phyloP scores from a whole-genome alignment of 306 rosid species.

The Senna siamea region DNA sequence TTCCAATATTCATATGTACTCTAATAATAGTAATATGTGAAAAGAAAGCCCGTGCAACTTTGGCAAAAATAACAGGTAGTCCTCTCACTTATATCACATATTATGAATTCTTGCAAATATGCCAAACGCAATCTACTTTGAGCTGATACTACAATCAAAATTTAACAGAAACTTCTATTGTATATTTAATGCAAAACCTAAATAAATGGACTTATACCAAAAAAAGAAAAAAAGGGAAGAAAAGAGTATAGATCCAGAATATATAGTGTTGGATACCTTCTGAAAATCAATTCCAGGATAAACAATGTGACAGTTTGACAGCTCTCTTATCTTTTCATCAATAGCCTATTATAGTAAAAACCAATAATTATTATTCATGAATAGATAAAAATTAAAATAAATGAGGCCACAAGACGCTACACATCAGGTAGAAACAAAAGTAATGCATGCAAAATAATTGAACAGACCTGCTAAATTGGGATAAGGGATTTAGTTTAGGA shows the following conservation, averaged over 20 bases:
- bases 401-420: constrained; percentile 11
- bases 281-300: constrained; percentile 80
- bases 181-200: background rate
- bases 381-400: background rate
- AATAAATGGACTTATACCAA: background rate
- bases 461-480: background rate
- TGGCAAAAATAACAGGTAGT: constrained; percentile 21
- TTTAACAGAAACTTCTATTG: constrained; percentile 19
- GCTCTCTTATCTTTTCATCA: constrained; percentile 93
- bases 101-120: constrained; percentile 14
- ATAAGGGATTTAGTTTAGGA: background rate
- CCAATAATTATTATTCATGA: constrained; percentile 10
- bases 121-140: constrained; percentile 24
- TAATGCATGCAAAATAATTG: constrained; percentile 22
- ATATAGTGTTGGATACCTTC: constrained; percentile 58
- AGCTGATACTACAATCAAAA: constrained; percentile 31
- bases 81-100: constrained; percentile 20
- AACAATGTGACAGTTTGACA: constrained; percentile 95
- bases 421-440: constrained; percentile 34
- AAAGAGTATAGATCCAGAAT: background rate
- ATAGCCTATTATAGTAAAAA: constrained; percentile 69
- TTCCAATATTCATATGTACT: constrained; percentile 5
- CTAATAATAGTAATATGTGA: constrained; percentile 6
- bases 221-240: background rate
- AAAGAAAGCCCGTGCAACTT: constrained; percentile 23